Percentiles rank a stretch among this genome's conserved stretches.
These are phyloP conservation scores for Talaromyces sp. DNA, from an alignment of 2,329 filamentous ascomycete genomes.

Conservation along the genomic window DNA sequence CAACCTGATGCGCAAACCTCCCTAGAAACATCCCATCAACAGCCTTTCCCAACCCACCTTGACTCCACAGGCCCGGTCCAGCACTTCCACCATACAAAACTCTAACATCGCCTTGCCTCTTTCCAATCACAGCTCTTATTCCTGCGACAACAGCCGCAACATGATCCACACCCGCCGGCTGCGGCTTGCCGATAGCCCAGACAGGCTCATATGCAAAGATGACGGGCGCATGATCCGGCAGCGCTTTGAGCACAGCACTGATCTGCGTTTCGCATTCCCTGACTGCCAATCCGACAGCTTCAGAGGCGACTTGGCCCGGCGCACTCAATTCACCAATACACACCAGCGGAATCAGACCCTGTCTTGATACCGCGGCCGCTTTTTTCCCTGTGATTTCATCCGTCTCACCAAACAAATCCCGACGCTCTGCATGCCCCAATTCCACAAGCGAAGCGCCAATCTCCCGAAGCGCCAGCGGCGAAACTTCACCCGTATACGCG, in stretches of 20 bases:
- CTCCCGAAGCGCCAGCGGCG: slow-evolving; percentile 63
- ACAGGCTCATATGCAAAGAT: slow-evolving; percentile 84
- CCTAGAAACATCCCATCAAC: slow-evolving; percentile 81
- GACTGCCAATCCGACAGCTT: slow-evolving; percentile 57
- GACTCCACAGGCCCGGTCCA: slow-evolving; percentile 68
- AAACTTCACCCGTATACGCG: slow-evolving; percentile 75
- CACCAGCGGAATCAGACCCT: slow-evolving; percentile 72
- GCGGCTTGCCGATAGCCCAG: slow-evolving; percentile 76
- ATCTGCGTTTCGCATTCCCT: slow-evolving; percentile 66
- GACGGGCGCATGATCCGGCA: slow-evolving; percentile 63
- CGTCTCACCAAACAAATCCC: slow-evolving; percentile 70
- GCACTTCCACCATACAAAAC: slow-evolving; percentile 82
- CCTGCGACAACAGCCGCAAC: slow-evolving; percentile 67
- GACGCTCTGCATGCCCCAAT: slow-evolving; percentile 75
- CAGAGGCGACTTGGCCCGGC: slow-evolving; percentile 45
- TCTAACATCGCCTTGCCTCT: slow-evolving; percentile 58
- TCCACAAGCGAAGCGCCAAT: slow-evolving; percentile 71
- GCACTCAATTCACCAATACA: slow-evolving; percentile 71
- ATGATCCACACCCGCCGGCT: slow-evolving; percentile 69
- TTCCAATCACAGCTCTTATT: slow-evolving; percentile 55
- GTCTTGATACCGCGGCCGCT: slow-evolving; percentile 63
- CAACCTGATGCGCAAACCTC: slow-evolving; percentile 73
- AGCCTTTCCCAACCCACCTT: slow-evolving; percentile 56
- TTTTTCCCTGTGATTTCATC: slow-evolving; percentile 66
- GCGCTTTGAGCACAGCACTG: slow-evolving; percentile 57